Evolutionary conservation across 371 early-diverging fungal species (phyloP).

Genomic region (Mucor mucedo): DNA sequence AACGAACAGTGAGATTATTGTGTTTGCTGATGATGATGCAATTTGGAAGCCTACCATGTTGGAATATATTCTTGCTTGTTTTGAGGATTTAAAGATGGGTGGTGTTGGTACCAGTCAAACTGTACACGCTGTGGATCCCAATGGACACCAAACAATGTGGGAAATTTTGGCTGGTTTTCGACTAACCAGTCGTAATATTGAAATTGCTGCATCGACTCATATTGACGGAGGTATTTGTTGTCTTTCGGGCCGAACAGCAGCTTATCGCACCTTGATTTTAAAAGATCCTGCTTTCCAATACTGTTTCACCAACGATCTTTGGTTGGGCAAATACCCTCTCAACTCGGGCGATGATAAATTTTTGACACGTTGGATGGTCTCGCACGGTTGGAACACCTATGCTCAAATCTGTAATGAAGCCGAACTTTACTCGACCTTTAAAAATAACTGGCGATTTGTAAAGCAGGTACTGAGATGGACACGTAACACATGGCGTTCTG

Average conservation of each 20-base stretch:
- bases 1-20: constrained; percentile 68
- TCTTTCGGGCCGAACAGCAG: constrained; percentile 80
- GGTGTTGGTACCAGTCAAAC: constrained; percentile 78
- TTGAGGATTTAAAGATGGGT: constrained; percentile 76
- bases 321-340: constrained; percentile 73
- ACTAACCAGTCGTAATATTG: constrained; percentile 75
- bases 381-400: constrained; percentile 73
- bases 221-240: constrained; percentile 83
- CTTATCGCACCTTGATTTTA: constrained; percentile 74
- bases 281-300: constrained; percentile 77
- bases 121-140: constrained; percentile 59
- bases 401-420: constrained; percentile 78
- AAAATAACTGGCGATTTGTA: constrained; percentile 80
- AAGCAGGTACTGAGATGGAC: constrained; percentile 79
- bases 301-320: constrained; percentile 73
- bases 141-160: constrained; percentile 70
- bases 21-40: constrained; percentile 80
- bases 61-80: constrained; percentile 73
- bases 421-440: constrained; percentile 74
- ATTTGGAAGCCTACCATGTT: constrained; percentile 71
- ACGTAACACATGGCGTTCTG: constrained; percentile 79
- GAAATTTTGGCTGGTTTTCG: constrained; percentile 77
- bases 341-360: constrained; percentile 84
- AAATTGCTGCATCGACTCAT: constrained; percentile 76
- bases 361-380: constrained; percentile 78